Percentiles rank a stretch among this genome's conserved stretches.
phyloP scores from a whole-genome alignment of 31 red algal species.

The Endocladia muricata region DNA sequence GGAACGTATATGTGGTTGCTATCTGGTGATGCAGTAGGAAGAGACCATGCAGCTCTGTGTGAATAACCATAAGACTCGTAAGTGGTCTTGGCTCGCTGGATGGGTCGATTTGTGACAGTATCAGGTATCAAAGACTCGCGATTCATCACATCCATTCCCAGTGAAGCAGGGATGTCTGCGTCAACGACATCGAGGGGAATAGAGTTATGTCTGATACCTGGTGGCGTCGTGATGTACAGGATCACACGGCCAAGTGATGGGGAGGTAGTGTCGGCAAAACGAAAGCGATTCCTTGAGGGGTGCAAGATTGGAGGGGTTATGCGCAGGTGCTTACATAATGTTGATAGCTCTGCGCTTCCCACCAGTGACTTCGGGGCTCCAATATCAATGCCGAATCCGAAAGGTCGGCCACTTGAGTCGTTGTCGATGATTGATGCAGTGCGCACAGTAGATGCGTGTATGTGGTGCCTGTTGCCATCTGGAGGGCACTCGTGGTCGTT shows the following conservation, averaged over 20 bases:
- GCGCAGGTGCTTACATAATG: background rate
- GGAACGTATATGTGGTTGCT: background rate
- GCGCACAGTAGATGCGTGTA: too few species aligned
- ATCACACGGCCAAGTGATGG: background rate
- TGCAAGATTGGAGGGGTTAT: background rate
- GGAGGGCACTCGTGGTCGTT: too few species aligned
- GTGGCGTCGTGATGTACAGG: background rate
- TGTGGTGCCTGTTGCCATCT: too few species aligned
- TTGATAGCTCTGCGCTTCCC: background rate
- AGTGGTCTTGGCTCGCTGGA: background rate
- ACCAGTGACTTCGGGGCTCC: background rate
- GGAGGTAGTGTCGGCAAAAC: background rate
- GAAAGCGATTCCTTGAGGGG: background rate
- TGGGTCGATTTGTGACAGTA: background rate
- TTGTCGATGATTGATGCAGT: too few species aligned
- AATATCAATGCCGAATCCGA: background rate
- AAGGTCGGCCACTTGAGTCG: background rate
- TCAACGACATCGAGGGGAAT: background rate
- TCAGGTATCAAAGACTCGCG: background rate
- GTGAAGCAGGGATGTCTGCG: background rate
- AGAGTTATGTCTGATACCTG: background rate
- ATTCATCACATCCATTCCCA: background rate
- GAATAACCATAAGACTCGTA: background rate
- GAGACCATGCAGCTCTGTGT: background rate
- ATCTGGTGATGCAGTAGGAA: background rate